A percentile compares a stretch with the other conserved stretches of the same genome.
Evolutionary conservation across 768 basidiomycete genomes (phyloP).

Genomic region (Hericium rajendrae): DNA sequence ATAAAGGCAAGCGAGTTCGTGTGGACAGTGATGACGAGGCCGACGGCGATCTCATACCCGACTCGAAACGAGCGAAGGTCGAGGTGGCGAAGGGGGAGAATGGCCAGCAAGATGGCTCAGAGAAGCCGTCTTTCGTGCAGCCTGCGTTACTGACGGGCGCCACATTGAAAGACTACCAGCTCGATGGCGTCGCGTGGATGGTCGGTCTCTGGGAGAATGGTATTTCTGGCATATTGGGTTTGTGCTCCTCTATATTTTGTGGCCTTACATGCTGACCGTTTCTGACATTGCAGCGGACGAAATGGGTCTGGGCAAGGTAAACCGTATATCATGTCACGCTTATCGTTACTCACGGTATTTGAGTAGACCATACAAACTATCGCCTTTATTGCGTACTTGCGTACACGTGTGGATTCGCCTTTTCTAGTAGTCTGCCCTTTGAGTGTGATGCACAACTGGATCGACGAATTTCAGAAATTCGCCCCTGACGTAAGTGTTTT

Average conservation of each 20-base stretch:
- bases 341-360: background rate
- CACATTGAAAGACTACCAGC: constrained; percentile 80
- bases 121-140: constrained; percentile 44
- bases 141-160: constrained; percentile 78
- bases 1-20: constrained; percentile 8
- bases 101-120: background rate
- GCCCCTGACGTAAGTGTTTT: constrained; percentile 53
- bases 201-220: constrained; percentile 79
- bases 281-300: constrained; percentile 58
- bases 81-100: background rate
- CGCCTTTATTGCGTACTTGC: constrained; percentile 84
- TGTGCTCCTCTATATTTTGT: constrained; percentile 7
- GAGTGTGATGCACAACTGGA: constrained; percentile 90
- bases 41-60: constrained; percentile 7
- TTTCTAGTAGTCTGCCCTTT: constrained; percentile 90
- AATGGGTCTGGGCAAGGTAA: constrained; percentile 86
- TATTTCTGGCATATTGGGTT: constrained; percentile 71
- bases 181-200: constrained; percentile 96
- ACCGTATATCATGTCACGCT: no score
- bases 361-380: constrained; percentile 88
- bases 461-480: constrained; percentile 75
- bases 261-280: background rate
- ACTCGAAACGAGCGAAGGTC: constrained; percentile 17
- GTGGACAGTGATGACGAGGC: constrained; percentile 10
- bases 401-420: constrained; percentile 61